Evolutionary conservation across 495 filamentous ascomycete genomes (phyloP).

Genomic region (Aspergillus affinis): DNA sequence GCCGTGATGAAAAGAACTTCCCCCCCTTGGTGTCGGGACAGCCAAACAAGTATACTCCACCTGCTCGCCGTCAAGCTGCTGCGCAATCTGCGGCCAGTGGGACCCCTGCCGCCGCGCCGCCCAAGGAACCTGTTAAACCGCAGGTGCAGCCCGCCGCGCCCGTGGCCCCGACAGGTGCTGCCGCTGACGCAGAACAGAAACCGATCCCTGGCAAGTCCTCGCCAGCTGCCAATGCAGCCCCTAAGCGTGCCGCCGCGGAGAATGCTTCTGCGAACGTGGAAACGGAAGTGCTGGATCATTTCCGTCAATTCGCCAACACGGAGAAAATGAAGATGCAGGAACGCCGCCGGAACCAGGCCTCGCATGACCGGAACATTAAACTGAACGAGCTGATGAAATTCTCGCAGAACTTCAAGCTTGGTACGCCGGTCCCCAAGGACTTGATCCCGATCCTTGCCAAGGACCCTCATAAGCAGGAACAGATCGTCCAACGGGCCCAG

Average conservation of each 20-base stretch:
- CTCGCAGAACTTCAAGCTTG: conserved; percentile 87
- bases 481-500: conserved; percentile 84
- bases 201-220: conserved; percentile 23
- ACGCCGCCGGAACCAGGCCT: conserved; percentile 64
- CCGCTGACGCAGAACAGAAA: conserved; percentile 40
- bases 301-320: conserved; percentile 75
- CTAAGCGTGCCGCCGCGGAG: conserved; percentile 35
- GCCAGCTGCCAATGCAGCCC: conserved; percentile 19
- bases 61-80: conserved; percentile 76
- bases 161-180: conserved; percentile 16
- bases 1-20: conserved; percentile 65
- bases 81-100: conserved; percentile 55
- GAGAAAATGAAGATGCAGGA: conserved; percentile 75
- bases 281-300: conserved; percentile 70
- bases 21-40: conserved; percentile 62
- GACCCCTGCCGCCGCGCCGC: not conserved
- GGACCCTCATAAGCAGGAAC: conserved; percentile 85
- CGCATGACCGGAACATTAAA: conserved; percentile 80
- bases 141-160: conserved; percentile 31
- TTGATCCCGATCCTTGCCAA: conserved; percentile 94
- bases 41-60: conserved; percentile 84
- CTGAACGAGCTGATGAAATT: conserved; percentile 94
- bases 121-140: conserved; percentile 35
- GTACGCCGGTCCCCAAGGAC: conserved; percentile 86
- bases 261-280: conserved; percentile 79